phyloP scores from a whole-genome alignment of 805 yeast species.

The Priceomyces fermenticarens region DNA sequence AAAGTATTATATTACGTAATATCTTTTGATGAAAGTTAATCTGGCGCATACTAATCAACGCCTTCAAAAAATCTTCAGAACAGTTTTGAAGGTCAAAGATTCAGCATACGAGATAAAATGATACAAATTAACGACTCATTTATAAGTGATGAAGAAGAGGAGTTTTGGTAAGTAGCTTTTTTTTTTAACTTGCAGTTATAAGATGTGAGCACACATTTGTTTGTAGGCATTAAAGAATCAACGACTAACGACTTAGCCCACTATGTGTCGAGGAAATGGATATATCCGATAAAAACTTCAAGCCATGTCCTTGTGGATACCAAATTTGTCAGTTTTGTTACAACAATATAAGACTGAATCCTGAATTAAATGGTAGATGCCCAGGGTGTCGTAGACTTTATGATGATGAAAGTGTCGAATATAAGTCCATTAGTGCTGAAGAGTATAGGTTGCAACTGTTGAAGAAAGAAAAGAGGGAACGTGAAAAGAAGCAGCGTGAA shows the following conservation, averaged over 20 bases:
- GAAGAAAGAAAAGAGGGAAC: slow-evolving; percentile 76
- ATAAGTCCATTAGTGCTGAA: slow-evolving; percentile 77
- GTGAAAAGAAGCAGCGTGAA: slow-evolving; percentile 80
- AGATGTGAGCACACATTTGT: neutral
- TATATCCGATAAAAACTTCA: slow-evolving; percentile 90
- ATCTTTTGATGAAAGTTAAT: neutral
- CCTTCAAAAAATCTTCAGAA: neutral
- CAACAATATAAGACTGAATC: slow-evolving; percentile 92
- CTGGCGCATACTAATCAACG: neutral
- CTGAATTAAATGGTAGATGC: slow-evolving; percentile 92
- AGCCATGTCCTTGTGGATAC: slow-evolving; percentile 99
- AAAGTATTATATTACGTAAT: neutral
- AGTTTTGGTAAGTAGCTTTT: slow-evolving; percentile 51
- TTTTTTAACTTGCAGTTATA: neutral
- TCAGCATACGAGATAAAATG: slow-evolving; percentile 15
- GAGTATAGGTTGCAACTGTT: slow-evolving; percentile 82
- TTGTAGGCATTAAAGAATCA: neutral
- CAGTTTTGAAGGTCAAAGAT: neutral
- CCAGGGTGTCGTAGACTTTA: slow-evolving; percentile 96
- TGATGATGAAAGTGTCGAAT: slow-evolving; percentile 91
- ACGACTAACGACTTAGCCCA: slow-evolving; percentile 53
- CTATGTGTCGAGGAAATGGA: slow-evolving; percentile 98
- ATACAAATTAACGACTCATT: slow-evolving; percentile 48
- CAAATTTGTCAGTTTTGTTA: slow-evolving; percentile 98
- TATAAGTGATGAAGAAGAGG: slow-evolving; percentile 78